Conservation (phyloP, 129 eudicot genomes). For the Tagetes erecta region DNA sequence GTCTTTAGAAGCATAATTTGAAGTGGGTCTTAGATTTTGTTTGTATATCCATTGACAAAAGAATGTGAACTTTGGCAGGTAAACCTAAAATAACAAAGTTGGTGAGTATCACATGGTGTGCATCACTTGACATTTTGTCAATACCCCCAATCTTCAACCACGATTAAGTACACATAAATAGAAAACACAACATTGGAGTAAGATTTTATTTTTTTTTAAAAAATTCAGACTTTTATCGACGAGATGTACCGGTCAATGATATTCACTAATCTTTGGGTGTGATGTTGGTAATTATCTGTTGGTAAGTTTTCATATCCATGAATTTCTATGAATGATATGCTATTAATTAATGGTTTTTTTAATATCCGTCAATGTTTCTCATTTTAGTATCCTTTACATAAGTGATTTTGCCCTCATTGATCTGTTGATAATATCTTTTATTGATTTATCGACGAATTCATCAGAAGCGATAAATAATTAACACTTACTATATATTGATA, state of each 20-base stretch:
- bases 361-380: too few species aligned
- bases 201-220: too few species aligned
- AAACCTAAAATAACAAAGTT: conserved; percentile 31
- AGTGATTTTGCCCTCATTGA: too few species aligned
- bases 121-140: conserved; percentile 33
- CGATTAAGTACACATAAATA: conserved; percentile 12
- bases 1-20: too few species aligned
- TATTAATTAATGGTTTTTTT: too few species aligned
- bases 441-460: neutral
- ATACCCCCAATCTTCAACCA: neutral
- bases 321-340: too few species aligned
- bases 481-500: neutral
- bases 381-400: too few species aligned
- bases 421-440: too few species aligned
- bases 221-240: too few species aligned
- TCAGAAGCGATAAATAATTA: neutral
- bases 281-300: neutral
- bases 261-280: neutral
- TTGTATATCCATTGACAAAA: neutral
- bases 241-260: too few species aligned
- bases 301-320: too few species aligned
- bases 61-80: conserved; percentile 28
- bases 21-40: neutral
- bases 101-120: conserved; percentile 37
- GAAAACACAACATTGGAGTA: neutral